These are phyloP conservation scores for Microbotryum intermedium DNA, from an alignment of 1,284 basidiomycete genomes.

Conservation along the genomic window DNA sequence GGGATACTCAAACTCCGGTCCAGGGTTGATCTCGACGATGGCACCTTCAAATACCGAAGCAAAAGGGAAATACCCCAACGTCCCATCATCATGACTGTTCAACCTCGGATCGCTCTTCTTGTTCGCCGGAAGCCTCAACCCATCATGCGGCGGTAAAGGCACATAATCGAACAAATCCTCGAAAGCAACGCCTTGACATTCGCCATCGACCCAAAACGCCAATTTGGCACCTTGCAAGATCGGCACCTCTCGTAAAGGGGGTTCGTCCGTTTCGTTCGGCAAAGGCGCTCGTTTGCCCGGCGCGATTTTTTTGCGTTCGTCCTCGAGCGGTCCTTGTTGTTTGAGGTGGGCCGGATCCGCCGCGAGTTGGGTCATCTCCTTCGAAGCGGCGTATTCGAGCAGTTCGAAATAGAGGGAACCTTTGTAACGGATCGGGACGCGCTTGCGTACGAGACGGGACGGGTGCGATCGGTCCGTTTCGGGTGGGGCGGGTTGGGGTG, in stretches of 20 bases:
- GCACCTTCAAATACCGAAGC: constrained; percentile 89
- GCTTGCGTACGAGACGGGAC: constrained; percentile 68
- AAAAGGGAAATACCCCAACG: constrained; percentile 90
- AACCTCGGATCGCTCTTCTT: constrained; percentile 33
- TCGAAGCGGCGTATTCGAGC: constrained; percentile 78
- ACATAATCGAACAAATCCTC: constrained; percentile 82
- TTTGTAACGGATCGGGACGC: constrained; percentile 87
- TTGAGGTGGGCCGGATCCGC: constrained; percentile 45
- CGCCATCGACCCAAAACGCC: constrained; percentile 87
- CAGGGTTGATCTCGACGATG: constrained; percentile 73
- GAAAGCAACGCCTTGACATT: constrained; percentile 76
- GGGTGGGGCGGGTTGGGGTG: constrained; percentile 46
- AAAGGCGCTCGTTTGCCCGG: constrained; percentile 34
- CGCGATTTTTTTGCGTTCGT: constrained; percentile 43
- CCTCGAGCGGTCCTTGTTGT: constrained; percentile 26
- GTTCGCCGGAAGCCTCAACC: background rate
- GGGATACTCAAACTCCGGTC: constrained; percentile 70
- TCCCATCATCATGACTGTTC: constrained; percentile 87
- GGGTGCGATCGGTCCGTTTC: constrained; percentile 52
- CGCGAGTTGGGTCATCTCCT: constrained; percentile 73
- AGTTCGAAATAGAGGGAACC: constrained; percentile 95
- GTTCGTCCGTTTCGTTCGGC: constrained; percentile 19
- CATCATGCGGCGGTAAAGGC: constrained; percentile 54
- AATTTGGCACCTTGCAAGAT: constrained; percentile 64
- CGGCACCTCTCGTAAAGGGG: constrained; percentile 58